These are phyloP conservation scores for Pichia deserticola DNA, from an alignment of 805 yeast species.

Conservation along the genomic window DNA sequence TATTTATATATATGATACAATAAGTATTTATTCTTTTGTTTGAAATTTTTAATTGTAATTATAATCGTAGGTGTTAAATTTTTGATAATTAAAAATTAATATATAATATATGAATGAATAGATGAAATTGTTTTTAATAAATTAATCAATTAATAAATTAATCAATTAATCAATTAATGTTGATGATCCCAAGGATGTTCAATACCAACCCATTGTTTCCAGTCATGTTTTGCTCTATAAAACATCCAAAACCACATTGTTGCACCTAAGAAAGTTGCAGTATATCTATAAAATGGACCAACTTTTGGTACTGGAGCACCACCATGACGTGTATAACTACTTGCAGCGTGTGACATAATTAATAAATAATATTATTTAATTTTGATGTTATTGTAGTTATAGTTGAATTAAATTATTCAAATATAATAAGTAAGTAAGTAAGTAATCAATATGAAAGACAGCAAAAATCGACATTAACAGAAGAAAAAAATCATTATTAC, in stretches of 20 bases:
- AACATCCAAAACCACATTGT: conserved; percentile 87
- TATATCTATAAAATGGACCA: conserved; percentile 47
- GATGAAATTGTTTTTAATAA: no score
- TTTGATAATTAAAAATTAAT: no score
- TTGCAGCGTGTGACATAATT: conserved; percentile 4
- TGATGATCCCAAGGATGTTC: conserved; percentile 38
- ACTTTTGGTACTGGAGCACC: conserved; percentile 61
- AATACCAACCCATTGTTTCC: conserved; percentile 49
- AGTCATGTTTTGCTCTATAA: conserved; percentile 71
- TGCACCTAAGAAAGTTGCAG: conserved; percentile 68
- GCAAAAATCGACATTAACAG: no score
- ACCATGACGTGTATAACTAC: conserved; percentile 38
- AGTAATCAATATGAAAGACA: no score
- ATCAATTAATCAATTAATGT: conserved; percentile 10
- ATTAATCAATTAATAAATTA: background rate
- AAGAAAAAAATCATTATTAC: no score
- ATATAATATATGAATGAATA: no score
- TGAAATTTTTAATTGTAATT: no score
- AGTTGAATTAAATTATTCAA: background rate
- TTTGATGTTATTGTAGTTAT: background rate
- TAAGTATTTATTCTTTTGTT: no score
- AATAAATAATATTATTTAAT: no score
- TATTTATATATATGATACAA: no score
- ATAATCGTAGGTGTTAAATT: no score
- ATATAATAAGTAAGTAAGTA: no score